A percentile compares a stretch with the other conserved stretches of the same genome.
Conservation (phyloP, 208 protist species). For the Blastocrithidia nonstop region DNA sequence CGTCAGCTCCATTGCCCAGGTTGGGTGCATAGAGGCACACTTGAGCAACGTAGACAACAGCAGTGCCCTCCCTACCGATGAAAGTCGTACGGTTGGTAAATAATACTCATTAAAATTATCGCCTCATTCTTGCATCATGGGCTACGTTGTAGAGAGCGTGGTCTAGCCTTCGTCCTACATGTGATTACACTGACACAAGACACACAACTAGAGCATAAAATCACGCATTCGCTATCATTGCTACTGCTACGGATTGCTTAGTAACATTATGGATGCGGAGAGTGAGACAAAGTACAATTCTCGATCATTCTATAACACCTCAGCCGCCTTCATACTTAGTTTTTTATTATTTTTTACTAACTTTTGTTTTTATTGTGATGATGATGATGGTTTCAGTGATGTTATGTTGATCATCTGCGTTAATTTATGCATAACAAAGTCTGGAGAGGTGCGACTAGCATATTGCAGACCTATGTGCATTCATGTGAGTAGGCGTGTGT, state of each 20-base stretch:
- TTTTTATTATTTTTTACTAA: no score
- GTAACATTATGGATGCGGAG: no score
- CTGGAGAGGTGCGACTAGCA: no score
- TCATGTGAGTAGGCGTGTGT: no score
- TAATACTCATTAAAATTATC: slow-evolving; percentile 35
- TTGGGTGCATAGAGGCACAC: slow-evolving; percentile 14
- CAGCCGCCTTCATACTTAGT: no score
- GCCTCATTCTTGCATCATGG: slow-evolving; percentile 36
- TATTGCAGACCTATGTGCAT: no score
- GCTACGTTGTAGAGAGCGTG: slow-evolving; percentile 57
- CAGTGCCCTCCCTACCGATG: slow-evolving; percentile 49
- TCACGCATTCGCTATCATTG: slow-evolving; percentile 28
- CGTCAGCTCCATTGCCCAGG: slow-evolving; percentile 14
- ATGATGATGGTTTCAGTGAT: no score
- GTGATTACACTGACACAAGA: slow-evolving; percentile 53
- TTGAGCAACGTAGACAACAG: slow-evolving; percentile 48
- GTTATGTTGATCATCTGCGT: no score
- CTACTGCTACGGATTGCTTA: no score
- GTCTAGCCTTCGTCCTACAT: slow-evolving; percentile 71
- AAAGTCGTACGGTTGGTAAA: slow-evolving; percentile 57
- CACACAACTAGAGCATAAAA: slow-evolving; percentile 39
- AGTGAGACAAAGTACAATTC: background rate
- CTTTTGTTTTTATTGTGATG: no score
- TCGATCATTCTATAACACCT: no score
- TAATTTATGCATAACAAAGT: no score